Base-by-base conservation (phyloP, 805 yeast species). In the Candida sonorensis region DNA sequence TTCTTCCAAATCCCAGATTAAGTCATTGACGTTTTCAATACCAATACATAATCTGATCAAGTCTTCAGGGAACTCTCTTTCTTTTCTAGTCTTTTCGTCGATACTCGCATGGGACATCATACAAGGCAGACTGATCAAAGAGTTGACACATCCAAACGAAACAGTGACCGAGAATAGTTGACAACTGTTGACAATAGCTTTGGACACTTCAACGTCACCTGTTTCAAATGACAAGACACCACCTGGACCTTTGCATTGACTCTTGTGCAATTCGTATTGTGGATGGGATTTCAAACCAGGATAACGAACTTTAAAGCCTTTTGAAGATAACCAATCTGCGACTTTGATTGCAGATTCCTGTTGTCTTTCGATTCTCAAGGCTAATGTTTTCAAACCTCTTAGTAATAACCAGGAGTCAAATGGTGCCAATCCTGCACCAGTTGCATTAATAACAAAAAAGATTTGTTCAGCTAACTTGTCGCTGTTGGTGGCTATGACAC, bases 91-190 rank as follows among this genome's bases (percentile, higher is more conserved):
- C 51, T 83, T 75, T 17, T 87, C 81, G 46, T 87, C 95, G 41
- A 88, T 88, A 3, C 95, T 81, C n/a, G 97, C 97, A 53, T 88
- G 97, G 6, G 95, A 84, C 97, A 88, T 88, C 57, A 75, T 74
- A 58, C 97, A 85, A 11, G 97, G 97, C 78, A 88, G 73, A 24
- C 95, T 85, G 36, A 88, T 85, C 52, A 88, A 68, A 12, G 95
- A 83, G 64, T 86, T 85, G 39, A 90, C 95, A 56, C 95, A 82
- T 15, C 97, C 97, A 60, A 88, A 88, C 9, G 94, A 82, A 7
- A 88, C 97, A 6, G 95, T 84, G 42, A 88, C 85, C 24, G 88
- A 85, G 64, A 81, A 88, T 24, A 90, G 65, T 35, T 78, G 74
- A 15, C 90, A 77, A 28, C 69, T 64, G 45, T 83, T 90, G 17